phyloP scores from a whole-genome alignment of 148 eudicot genomes.

The Camellia sinensis region DNA sequence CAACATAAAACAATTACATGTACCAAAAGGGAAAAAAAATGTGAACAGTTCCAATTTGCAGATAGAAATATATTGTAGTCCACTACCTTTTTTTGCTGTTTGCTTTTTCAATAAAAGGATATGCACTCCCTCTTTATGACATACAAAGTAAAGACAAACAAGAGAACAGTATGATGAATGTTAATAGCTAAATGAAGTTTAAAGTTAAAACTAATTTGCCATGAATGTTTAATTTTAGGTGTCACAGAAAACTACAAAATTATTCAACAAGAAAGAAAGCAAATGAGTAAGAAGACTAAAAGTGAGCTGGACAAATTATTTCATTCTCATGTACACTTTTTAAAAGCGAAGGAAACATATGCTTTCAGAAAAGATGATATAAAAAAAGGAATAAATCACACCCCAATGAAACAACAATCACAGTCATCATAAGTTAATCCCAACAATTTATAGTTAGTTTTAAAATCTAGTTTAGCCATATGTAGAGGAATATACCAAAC shows the following conservation, averaged over 20 bases:
- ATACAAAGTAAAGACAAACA: neutral
- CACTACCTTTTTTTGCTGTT: neutral
- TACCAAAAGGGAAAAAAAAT: too few species aligned
- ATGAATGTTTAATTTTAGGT: neutral
- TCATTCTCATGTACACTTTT: neutral
- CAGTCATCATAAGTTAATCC: neutral
- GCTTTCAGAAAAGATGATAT: neutral
- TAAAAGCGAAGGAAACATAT: neutral
- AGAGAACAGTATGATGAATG: neutral
- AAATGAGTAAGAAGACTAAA: neutral
- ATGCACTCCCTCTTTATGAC: neutral
- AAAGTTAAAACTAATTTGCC: too few species aligned
- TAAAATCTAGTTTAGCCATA: too few species aligned
- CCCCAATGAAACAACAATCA: neutral
- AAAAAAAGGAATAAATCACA: neutral
- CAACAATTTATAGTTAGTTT: too few species aligned
- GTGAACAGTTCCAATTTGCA: neutral
- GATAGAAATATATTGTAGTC: neutral
- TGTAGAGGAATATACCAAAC: too few species aligned
- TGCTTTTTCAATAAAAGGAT: neutral
- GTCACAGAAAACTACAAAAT: neutral
- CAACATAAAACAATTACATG: neutral
- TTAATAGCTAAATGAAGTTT: too few species aligned
- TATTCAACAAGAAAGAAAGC: neutral
- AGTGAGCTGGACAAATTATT: neutral